Evolutionary conservation across 441 rosid species (phyloP), one percentile per base, ranked within the genome.

Genomic region (Codiaeum variegatum): DNA sequence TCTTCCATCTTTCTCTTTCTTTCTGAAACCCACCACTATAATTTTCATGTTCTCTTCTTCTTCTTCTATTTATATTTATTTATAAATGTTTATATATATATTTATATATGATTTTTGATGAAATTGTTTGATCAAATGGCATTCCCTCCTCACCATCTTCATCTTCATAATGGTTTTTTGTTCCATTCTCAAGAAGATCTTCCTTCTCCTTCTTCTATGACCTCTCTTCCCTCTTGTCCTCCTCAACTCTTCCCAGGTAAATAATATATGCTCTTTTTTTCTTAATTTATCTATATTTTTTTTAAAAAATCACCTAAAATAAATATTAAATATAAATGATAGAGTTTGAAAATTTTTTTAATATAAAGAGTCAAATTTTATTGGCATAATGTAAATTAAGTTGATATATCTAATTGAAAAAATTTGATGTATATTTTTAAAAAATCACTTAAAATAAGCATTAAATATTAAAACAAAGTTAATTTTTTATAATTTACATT

Each of bases 171-270:
- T 38, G 81, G 85, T 78, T 93, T 93, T 86, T 81, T 87, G 85
- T 89, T 91, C 80, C 96, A 84, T 69, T 71, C 85, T 71, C 89
- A 81, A 69, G 93, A 81, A 77, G 90, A 87, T 60, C 88, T 85
- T 46, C 84, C 96, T 71, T 88, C 92, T 26, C 88, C 90, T 46
- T 79, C 86, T 54, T 85, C 83, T 62, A 84, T 76, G 78, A 71
- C 26, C 63, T 78, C 83, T 56, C 80, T 85, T 72, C 84, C 91
- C 59, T 81, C 96, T 63, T 84, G 85, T 54, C 93, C 92, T 83
- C 93, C 93, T 18, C 94, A 85, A 15, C 88, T 85, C 73, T 90
- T 90, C 73, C 89, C 88, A 65, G 94, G 94, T 89, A 19, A n/a
- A n/a, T n/a, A n/a, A n/a, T n/a, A n/a, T n/a, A n/a, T n/a, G n/a